Evolutionary conservation across 2,329 filamentous ascomycete species (phyloP), one percentile per base, ranked within the genome.

Genomic region (Didymella lethalis): DNA sequence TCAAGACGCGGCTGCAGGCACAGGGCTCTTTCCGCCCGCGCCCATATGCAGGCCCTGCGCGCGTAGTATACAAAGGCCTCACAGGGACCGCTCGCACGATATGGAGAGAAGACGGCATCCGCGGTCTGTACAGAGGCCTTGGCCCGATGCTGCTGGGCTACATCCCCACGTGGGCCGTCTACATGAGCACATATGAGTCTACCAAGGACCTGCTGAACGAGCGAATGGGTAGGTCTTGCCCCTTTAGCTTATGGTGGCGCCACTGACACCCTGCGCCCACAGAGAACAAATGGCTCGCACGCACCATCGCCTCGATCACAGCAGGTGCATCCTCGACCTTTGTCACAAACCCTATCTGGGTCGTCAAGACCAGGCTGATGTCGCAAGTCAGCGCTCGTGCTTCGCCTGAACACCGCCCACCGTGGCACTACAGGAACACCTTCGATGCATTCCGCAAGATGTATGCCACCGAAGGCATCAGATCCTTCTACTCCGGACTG

Each of bases 291-390:
- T 89, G 91, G 80, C 76, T 92, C 44, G 86, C 94, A 70, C 92
- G 92, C 73, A 90, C 95, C 65, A 93, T 91, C 82, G 95, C 95
- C 23, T 97, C 95, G 10, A 87, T 99, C 61, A 86, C 93, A 56
- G 95, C 94, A 25, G 95, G 95, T 52, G 93, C 88, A 61, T 97
- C 91, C 80, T 97, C 93, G 66, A 99, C 95, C 4, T 85, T 98
- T 63, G 90, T 90, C 63, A 99, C 95, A 25, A 99, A 98, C 77
- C 95, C 95, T 0, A 99, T 99, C 61, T 99, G 95, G 95, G 95
- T 99, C 36, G 97, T 99, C 81, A 99, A 99, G 80, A 99, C 95
- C 48, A 86, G 95, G 66, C 86, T 99, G 68, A 98, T 98, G 95
- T 97, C 95, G 36, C 95, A 98, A 80, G 90, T 88, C 23, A 88